Evolutionary conservation across 2,329 filamentous ascomycete genomes (phyloP).

Genomic region (Aspergillus japonicus): DNA sequence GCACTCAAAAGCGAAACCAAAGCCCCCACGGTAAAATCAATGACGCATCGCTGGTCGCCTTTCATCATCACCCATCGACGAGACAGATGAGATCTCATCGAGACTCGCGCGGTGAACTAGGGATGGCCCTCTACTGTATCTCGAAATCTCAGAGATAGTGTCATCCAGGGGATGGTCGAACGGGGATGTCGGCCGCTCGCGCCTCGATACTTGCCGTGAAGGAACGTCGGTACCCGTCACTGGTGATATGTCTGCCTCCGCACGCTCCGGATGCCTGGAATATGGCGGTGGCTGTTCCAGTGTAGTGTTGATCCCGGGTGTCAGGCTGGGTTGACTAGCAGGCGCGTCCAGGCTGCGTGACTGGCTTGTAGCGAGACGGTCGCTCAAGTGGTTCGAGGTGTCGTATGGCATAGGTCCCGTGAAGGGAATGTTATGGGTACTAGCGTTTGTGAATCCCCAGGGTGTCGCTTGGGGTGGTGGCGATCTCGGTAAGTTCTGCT

Average conservation of each 20-base stretch:
- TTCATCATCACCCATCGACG: conserved; percentile 28
- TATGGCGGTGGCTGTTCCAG: neutral
- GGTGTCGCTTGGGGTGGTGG: conserved; percentile 4
- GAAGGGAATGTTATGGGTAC: conserved; percentile 6
- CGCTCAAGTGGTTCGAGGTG: neutral
- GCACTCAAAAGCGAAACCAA: neutral
- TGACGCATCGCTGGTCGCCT: conserved; percentile 1
- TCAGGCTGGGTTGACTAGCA: neutral
- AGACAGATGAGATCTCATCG: conserved; percentile 35
- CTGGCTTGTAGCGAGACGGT: neutral
- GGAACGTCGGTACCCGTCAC: neutral
- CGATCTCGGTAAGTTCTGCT: neutral
- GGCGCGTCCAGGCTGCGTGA: neutral
- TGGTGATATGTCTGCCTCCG: neutral
- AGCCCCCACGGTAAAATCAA: neutral
- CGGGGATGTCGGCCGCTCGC: conserved; percentile 20
- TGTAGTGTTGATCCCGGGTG: neutral
- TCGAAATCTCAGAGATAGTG: conserved; percentile 29
- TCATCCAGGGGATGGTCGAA: conserved; percentile 27
- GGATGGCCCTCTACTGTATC: conserved; percentile 11
- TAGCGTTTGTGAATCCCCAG: neutral
- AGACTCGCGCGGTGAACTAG: conserved; percentile 16
- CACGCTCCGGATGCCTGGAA: neutral
- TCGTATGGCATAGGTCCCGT: conserved; percentile 5
- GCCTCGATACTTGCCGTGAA: conserved; percentile 9